Conservation (phyloP, 352 stramenopile genomes). For the Globisporangium radiosum region DNA sequence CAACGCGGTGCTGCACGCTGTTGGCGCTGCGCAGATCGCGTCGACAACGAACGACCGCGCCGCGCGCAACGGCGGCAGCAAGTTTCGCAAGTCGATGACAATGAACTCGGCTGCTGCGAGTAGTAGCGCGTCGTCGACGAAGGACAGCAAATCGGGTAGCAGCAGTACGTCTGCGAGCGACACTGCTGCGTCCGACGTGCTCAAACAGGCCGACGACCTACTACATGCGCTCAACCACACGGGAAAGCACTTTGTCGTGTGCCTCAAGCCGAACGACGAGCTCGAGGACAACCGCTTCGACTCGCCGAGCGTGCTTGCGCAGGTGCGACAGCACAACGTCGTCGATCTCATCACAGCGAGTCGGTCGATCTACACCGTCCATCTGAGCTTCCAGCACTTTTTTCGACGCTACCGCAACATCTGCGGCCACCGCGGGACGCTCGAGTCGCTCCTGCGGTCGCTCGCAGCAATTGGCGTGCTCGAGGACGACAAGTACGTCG, state of each 20-base stretch:
- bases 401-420: conserved; percentile 80
- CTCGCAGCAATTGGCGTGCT: conserved; percentile 76
- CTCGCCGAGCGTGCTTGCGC: conserved; percentile 61
- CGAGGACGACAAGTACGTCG: conserved; percentile 73
- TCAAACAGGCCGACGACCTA: conserved; percentile 59
- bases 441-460: conserved; percentile 66
- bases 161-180: conserved; percentile 10
- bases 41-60: conserved; percentile 44
- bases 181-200: conserved; percentile 47
- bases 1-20: conserved; percentile 65
- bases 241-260: conserved; percentile 78
- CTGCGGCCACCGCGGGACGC: conserved; percentile 63
- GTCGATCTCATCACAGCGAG: conserved; percentile 73
- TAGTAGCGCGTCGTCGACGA: conserved; percentile 14
- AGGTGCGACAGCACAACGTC: conserved; percentile 60
- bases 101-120: conserved; percentile 21
- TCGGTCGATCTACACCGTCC: conserved; percentile 65
- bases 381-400: conserved; percentile 74
- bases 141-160: too few relatives aligned
- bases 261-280: conserved; percentile 66
- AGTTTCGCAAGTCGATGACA: conserved; percentile 35
- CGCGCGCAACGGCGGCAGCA: conserved; percentile 15
- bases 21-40: conserved; percentile 60
- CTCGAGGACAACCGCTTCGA: conserved; percentile 63
- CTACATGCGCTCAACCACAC: conserved; percentile 66